Evolutionary conservation across 2,329 filamentous ascomycete species (phyloP), one percentile per base, ranked within the genome.

Genomic region (Talaromyces sp.): DNA sequence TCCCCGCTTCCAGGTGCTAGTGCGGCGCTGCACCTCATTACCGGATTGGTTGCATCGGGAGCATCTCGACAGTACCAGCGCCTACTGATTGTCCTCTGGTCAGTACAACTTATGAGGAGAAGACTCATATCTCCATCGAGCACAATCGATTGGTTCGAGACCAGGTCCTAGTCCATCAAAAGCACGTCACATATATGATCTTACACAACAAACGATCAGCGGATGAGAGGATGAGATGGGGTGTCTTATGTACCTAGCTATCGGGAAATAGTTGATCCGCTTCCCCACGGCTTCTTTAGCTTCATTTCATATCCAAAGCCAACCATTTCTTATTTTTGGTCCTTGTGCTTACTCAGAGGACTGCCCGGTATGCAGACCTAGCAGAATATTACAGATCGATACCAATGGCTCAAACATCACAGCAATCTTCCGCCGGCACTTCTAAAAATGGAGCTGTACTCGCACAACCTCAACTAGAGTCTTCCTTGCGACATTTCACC

Each of bases 401-500:
- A 50, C 8, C 33, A 35, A 56, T 56, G 54, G 43, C 54, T 56
- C 35, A 50, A 21, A 13, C 43, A 39, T 50, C 25, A 21, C 55
- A 45, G 31, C 17, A 17, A 28, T 45, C 41, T 19, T 37, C 21
- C 6, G 36, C 52, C 25, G 41, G 45, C 37, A 10, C 57, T 46
- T 39, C 33, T 1, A 37, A 45, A 33, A 37, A 25, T 33, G 56
- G 28, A 39, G 19, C 53, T 28, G 19, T 36, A 28, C 37, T 36
- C 10, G 17, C 31, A 37, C 57, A 56, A 22, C 84, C 92, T 71
- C 81, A 89, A 37, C 77, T 87, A 61, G 91, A 95, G 68, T 82
- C 86, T 11, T 84, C 85, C 56, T 81, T 95, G 2, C 83, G 84
- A 58, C 85, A 88, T 57, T 97, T 97, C 72, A 80, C 93, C 37